phyloP scores from a whole-genome alignment of 768 basidiomycete species.

The Mycena pura region DNA sequence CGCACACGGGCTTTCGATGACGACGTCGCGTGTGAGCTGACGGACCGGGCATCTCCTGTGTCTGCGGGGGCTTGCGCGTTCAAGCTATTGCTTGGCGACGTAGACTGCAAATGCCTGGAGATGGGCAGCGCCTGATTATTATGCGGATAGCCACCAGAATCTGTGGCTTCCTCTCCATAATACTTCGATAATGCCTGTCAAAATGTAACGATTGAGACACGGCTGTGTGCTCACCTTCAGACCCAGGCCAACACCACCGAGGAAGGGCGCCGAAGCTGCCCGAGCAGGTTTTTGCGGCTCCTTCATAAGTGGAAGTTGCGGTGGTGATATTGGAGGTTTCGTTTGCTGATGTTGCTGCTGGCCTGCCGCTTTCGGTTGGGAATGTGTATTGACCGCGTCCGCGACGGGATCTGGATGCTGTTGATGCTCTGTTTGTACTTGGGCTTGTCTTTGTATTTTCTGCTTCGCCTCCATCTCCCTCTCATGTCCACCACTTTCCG shows the following conservation, averaged over 20 bases:
- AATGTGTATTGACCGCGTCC: not conserved
- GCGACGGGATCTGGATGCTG: not conserved
- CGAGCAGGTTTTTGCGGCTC: not conserved
- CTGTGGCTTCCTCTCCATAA: no score
- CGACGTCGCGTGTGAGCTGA: constrained; percentile 21
- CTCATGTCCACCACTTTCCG: not conserved
- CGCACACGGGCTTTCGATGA: constrained; percentile 10
- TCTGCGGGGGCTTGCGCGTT: not conserved
- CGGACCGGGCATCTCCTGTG: constrained; percentile 23
- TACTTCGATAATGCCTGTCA: no score
- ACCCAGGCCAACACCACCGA: not conserved
- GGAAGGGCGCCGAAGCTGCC: not conserved
- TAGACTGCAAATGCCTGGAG: not conserved
- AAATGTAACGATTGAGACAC: no score
- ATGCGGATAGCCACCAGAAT: no score
- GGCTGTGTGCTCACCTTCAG: not conserved
- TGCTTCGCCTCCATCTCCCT: not conserved
- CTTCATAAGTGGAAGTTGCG: no score
- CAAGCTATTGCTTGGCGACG: not conserved
- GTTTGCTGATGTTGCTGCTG: not conserved
- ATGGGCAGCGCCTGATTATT: not conserved
- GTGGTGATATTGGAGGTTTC: no score
- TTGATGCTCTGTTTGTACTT: not conserved
- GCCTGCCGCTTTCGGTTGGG: not conserved
- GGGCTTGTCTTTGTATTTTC: not conserved